Percentiles rank a stretch among this genome's conserved stretches.
Evolutionary conservation across 2,329 filamentous ascomycete species (phyloP).

Genomic region (Penicillium polonicum): DNA sequence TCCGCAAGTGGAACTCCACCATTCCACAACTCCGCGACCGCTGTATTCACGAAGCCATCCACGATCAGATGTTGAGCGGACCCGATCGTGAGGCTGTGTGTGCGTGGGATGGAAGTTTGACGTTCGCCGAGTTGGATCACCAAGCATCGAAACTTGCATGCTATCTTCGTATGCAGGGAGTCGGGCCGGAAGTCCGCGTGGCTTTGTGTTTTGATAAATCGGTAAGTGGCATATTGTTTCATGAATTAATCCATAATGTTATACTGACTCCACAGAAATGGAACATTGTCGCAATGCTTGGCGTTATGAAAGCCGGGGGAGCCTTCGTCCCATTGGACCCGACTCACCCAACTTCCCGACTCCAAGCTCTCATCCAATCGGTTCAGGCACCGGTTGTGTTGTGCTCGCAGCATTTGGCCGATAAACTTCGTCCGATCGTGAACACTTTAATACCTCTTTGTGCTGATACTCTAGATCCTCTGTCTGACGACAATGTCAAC

Average conservation of each 20-base stretch:
- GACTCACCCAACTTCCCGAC: slow-evolving; percentile 38
- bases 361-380: slow-evolving; percentile 35
- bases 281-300: slow-evolving; percentile 43
- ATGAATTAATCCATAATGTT: too few relatives aligned
- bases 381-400: slow-evolving; percentile 36
- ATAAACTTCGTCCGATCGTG: slow-evolving; percentile 22
- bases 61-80: slow-evolving; percentile 38
- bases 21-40: slow-evolving; percentile 40
- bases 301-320: slow-evolving; percentile 44
- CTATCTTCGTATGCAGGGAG: slow-evolving; percentile 40
- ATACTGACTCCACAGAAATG: slow-evolving; percentile 36
- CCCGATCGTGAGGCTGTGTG: slow-evolving; percentile 36
- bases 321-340: slow-evolving; percentile 45
- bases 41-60: slow-evolving; percentile 40
- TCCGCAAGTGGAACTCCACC: slow-evolving; percentile 54
- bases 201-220: slow-evolving; percentile 46
- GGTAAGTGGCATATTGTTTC: slow-evolving; percentile 22
- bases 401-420: slow-evolving; percentile 31
- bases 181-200: slow-evolving; percentile 40
- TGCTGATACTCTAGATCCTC: slow-evolving; percentile 23
- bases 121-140: slow-evolving; percentile 38
- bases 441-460: slow-evolving; percentile 33
- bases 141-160: slow-evolving; percentile 40
- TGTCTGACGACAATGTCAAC: slow-evolving; percentile 18
- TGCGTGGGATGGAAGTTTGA: slow-evolving; percentile 43